Conservation (phyloP, 2,329 filamentous ascomycete species). For the Fusarium sublunatum region DNA sequence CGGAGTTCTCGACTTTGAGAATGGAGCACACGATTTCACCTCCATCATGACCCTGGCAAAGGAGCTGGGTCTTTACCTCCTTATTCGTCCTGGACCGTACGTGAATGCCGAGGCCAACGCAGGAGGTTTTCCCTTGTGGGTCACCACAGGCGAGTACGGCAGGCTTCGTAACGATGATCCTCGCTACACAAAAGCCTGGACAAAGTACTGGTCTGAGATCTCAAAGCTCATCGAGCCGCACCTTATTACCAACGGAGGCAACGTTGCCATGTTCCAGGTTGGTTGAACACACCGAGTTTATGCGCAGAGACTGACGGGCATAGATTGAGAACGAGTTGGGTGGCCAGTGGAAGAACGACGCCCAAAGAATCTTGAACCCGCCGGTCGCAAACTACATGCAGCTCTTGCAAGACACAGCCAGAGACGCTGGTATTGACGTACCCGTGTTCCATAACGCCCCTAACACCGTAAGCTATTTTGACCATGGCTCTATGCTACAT, state of each 20-base stretch:
- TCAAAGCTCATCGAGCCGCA: constrained; percentile 63
- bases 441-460: constrained; percentile 70
- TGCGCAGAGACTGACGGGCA: neutral
- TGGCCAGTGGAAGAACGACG: constrained; percentile 56
- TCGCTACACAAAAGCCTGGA: constrained; percentile 64
- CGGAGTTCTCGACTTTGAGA: constrained; percentile 47
- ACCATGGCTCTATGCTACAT: constrained; percentile 7
- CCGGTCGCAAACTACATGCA: constrained; percentile 67
- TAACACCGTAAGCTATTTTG: constrained; percentile 59
- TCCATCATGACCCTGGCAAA: constrained; percentile 60
- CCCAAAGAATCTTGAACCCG: constrained; percentile 59
- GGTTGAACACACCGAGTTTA: neutral
- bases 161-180: constrained; percentile 63
- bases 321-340: constrained; percentile 66
- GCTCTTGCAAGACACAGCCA: constrained; percentile 62
- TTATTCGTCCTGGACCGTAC: constrained; percentile 67
- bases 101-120: constrained; percentile 72
- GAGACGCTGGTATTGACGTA: constrained; percentile 68
- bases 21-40: constrained; percentile 59
- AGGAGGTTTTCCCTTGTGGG: constrained; percentile 71
- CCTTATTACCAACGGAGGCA: constrained; percentile 67
- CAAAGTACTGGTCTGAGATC: constrained; percentile 63
- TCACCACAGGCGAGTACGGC: constrained; percentile 70
- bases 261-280: constrained; percentile 62
- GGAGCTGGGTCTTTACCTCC: constrained; percentile 58